phyloP scores from a whole-genome alignment of 2,329 filamentous ascomycete species.

The Ciborinia camelliae region DNA sequence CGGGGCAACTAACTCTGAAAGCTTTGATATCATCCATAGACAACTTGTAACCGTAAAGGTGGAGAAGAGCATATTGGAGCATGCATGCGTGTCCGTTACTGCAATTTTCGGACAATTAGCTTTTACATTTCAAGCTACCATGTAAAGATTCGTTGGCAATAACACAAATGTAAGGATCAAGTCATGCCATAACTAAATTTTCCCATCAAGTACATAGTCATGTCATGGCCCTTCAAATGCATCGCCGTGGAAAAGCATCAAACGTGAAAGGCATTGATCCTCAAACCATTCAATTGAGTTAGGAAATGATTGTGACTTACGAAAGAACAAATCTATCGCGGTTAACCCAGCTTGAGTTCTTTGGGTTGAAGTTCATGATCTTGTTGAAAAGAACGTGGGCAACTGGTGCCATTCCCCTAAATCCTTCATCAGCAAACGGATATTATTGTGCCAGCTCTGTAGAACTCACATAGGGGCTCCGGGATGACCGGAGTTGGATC shows the following conservation, averaged over 20 bases:
- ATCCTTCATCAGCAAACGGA: conserved; percentile 4
- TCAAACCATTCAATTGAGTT: not conserved
- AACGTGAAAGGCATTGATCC: not conserved
- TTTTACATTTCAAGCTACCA: not conserved
- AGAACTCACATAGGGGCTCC: conserved; percentile 85
- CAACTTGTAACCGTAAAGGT: conserved; percentile 88
- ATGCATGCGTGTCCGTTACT: conserved; percentile 99
- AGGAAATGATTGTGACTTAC: conserved; percentile 56
- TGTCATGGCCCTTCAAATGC: not conserved
- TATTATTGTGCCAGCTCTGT: not conserved
- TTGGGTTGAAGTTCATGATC: conserved; percentile 99
- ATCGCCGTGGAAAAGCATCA: not conserved
- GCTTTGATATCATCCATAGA: conserved; percentile 88
- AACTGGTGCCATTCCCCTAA: conserved; percentile 80
- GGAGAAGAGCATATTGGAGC: conserved; percentile 97
- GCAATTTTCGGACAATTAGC: conserved; percentile 19
- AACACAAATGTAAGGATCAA: not conserved
- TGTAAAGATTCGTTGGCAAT: not conserved
- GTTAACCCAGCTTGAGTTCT: conserved; percentile 97
- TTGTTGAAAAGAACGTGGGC: conserved; percentile 98
- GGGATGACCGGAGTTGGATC: conserved; percentile 96
- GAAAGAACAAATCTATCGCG: conserved; percentile 98
- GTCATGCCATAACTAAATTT: not conserved
- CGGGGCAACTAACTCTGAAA: conserved; percentile 72
- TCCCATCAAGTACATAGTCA: not conserved